These are phyloP conservation scores for Rhizodiscina lignyota DNA, from an alignment of 495 filamentous ascomycete species.

Conservation along the genomic window DNA sequence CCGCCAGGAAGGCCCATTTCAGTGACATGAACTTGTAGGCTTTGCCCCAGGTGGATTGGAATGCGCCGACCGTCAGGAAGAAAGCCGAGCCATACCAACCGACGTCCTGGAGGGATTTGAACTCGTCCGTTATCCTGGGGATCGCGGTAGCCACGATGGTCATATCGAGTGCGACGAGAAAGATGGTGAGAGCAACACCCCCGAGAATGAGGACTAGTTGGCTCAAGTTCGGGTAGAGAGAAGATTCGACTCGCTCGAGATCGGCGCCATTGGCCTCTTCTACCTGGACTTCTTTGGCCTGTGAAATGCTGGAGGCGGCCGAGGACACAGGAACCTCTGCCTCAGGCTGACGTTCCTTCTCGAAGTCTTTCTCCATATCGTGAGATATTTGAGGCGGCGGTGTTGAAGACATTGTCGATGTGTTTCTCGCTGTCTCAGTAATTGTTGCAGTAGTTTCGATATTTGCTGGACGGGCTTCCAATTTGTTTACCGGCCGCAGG, in stretches of 20 bases:
- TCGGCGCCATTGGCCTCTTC: no score
- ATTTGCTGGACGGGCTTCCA: no score
- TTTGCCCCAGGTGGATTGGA: conserved; percentile 17
- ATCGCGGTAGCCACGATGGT: conserved; percentile 14
- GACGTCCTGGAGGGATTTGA: conserved; percentile 10
- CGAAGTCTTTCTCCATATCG: no score
- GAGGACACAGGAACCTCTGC: no score
- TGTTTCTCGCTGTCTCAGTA: no score
- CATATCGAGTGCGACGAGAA: conserved; percentile 2
- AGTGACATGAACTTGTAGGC: conserved; percentile 15
- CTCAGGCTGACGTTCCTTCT: no score
- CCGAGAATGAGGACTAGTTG: background rate
- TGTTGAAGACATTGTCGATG: no score
- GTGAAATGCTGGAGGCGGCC: no score
- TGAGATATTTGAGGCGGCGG: no score
- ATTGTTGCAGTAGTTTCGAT: no score
- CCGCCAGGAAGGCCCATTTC: conserved; percentile 11
- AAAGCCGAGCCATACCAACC: conserved; percentile 17
- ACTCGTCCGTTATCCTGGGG: conserved; percentile 12
- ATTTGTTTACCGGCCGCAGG: no score
- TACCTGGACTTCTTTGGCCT: no score
- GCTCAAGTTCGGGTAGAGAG: background rate
- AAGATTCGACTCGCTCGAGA: background rate
- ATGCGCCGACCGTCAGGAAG: conserved; percentile 13
- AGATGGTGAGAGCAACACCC: background rate